Conservation (phyloP, 345 rosid species). For the Gossypium longicalyx region DNA sequence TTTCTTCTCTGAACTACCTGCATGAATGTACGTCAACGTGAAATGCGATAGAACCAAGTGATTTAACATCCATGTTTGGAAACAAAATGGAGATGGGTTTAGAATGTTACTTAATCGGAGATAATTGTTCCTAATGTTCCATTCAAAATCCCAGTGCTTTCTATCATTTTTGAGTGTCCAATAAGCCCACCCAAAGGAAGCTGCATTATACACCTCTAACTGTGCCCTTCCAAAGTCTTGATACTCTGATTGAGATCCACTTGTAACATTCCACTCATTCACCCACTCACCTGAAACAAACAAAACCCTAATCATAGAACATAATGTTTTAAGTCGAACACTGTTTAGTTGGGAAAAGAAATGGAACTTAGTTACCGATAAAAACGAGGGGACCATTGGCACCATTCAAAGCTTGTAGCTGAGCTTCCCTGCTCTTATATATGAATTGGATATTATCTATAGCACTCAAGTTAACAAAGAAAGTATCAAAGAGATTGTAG, state of each 20-base stretch:
- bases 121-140: conserved; percentile 58
- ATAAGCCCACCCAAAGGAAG: conserved; percentile 79
- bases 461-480: conserved; percentile 47
- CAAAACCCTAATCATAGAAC: not conserved
- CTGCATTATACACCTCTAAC: conserved; percentile 50
- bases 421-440: conserved; percentile 49
- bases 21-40: conserved; percentile 8
- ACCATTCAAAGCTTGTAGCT: conserved; percentile 43
- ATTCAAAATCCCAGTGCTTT: conserved; percentile 76
- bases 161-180: conserved; percentile 71
- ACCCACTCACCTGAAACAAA: conserved; percentile 69
- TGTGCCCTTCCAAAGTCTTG: conserved; percentile 62
- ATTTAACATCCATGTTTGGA: not conserved
- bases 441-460: conserved; percentile 48
- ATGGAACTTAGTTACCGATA: conserved; percentile 33
- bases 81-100: not conserved
- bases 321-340: not conserved
- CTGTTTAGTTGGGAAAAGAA: too few species aligned
- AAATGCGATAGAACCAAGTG: not conserved
- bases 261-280: conserved; percentile 61
- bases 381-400: conserved; percentile 57
- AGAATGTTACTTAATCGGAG: conserved; percentile 49
- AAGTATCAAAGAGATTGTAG: conserved; percentile 62
- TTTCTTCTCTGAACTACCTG: conserved; percentile 39
- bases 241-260: conserved; percentile 51